Evolutionary conservation across 306 rosid genomes (phyloP).

Genomic region (Boehmeria nivea): DNA sequence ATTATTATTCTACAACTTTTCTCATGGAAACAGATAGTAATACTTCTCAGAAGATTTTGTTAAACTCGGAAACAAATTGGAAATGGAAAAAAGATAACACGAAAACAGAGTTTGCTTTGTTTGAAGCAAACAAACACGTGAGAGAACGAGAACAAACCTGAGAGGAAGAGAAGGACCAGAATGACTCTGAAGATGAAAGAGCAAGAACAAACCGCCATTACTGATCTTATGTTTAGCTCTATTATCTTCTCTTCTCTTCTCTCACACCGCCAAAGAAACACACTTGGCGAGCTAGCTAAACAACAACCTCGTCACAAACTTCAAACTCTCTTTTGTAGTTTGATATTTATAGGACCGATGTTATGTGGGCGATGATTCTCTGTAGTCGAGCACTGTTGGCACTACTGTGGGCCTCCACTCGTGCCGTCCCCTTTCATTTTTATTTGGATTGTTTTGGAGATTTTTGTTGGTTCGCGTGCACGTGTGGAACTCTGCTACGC

Average conservation of each 20-base stretch:
- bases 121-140: neutral
- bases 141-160: conserved; percentile 27
- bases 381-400: neutral
- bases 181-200: conserved; percentile 32
- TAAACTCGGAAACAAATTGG: no score
- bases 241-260: neutral
- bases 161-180: conserved; percentile 39
- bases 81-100: neutral
- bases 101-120: neutral
- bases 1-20: no score
- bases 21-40: no score
- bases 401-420: neutral
- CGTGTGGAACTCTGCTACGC: neutral
- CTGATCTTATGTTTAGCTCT: conserved; percentile 29
- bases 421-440: neutral
- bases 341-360: neutral
- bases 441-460: neutral
- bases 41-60: no score
- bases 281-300: no score
- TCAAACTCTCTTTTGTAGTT: neutral
- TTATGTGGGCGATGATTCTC: neutral
- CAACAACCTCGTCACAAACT: neutral
- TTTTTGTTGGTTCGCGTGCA: neutral
- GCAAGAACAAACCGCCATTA: conserved; percentile 22
- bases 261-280: neutral